phyloP scores from a whole-genome alignment of 371 early-diverging fungal species.

The Umbelopsis sp. region DNA sequence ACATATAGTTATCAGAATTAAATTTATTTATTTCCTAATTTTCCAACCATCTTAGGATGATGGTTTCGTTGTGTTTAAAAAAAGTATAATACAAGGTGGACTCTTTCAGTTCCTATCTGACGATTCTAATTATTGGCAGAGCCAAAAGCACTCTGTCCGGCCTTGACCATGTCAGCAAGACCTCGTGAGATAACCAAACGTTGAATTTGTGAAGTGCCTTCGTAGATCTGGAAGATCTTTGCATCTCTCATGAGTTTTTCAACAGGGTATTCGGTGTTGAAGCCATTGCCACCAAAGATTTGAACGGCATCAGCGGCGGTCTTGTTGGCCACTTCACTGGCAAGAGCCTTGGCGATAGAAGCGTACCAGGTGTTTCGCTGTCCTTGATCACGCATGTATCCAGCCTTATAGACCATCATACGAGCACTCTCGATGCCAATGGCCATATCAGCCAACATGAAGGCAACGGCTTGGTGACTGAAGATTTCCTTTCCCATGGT shows the following conservation, averaged over 20 bases:
- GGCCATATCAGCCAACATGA: slow-evolving; percentile 98
- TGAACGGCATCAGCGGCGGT: slow-evolving; percentile 95
- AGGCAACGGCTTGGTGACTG: slow-evolving; percentile 91
- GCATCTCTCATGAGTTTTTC: slow-evolving; percentile 93
- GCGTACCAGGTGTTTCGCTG: slow-evolving; percentile 93
- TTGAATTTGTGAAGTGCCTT: slow-evolving; percentile 96
- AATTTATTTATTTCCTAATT: no score
- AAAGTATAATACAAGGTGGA: no score
- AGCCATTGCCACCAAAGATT: slow-evolving; percentile 96
- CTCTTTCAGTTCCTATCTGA: no score
- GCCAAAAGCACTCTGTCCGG: slow-evolving; percentile 46
- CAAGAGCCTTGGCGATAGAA: slow-evolving; percentile 92
- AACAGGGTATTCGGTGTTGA: slow-evolving; percentile 86
- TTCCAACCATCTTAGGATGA: no score
- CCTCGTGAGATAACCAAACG: slow-evolving; percentile 85
- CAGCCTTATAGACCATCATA: slow-evolving; percentile 83
- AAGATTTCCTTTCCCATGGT: slow-evolving; percentile 94
- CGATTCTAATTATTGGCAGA: slow-evolving; percentile 1
- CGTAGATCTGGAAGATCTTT: slow-evolving; percentile 96
- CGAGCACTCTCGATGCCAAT: slow-evolving; percentile 87
- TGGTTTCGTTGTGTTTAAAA: no score
- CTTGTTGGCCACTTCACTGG: slow-evolving; percentile 95
- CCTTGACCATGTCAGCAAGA: slow-evolving; percentile 60
- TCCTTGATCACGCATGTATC: slow-evolving; percentile 86
- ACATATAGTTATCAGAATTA: no score